phyloP scores from a whole-genome alignment of 2,329 filamentous ascomycete genomes.

The Herpotrichia juniperi region DNA sequence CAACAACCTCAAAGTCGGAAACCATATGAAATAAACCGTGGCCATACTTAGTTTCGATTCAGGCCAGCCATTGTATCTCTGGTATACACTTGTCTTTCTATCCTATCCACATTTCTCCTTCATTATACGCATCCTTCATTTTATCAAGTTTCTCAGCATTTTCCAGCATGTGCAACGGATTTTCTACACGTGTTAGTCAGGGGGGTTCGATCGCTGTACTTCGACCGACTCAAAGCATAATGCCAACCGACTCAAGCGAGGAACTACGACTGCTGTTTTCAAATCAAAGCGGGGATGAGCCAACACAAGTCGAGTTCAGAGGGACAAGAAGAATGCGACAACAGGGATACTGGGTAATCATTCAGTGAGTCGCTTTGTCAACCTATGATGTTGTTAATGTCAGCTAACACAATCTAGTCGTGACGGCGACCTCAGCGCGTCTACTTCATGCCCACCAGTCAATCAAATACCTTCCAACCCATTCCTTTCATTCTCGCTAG shows the following conservation, averaged over 20 bases:
- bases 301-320: slow-evolving; percentile 36
- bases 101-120: neutral
- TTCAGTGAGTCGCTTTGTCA: slow-evolving; percentile 30
- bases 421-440: slow-evolving; percentile 36
- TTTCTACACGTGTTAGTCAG: slow-evolving; percentile 34
- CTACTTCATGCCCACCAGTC: neutral
- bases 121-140: neutral
- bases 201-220: slow-evolving; percentile 45
- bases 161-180: slow-evolving; percentile 36
- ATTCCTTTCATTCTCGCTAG: slow-evolving; percentile 34
- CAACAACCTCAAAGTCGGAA: neutral
- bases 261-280: slow-evolving; percentile 37
- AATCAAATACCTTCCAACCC: slow-evolving; percentile 13
- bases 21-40: no score
- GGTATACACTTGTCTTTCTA: no score
- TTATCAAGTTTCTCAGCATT: neutral
- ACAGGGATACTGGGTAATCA: slow-evolving; percentile 32
- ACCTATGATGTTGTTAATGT: neutral
- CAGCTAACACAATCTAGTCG: slow-evolving; percentile 21
- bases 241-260: slow-evolving; percentile 10
- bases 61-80: no score
- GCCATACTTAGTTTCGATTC: no score
- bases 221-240: slow-evolving; percentile 14
- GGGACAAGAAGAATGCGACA: slow-evolving; percentile 9
- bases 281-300: slow-evolving; percentile 20